Conservation (phyloP, 768 basidiomycete species). For the Russula sp. region DNA sequence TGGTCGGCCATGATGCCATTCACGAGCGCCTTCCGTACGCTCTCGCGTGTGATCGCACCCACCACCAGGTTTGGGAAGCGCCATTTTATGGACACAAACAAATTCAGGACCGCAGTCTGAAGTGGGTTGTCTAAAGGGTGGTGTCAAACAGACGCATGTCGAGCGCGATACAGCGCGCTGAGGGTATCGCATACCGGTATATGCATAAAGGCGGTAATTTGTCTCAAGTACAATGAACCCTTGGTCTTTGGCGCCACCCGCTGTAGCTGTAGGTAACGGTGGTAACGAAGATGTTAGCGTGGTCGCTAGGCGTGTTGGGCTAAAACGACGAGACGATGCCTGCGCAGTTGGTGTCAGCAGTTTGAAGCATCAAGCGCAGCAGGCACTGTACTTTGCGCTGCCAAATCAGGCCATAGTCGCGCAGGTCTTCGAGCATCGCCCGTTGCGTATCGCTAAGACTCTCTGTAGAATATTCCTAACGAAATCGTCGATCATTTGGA, state of each 20-base stretch:
- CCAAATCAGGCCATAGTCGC: constrained; percentile 93
- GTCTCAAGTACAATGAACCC: constrained; percentile 97
- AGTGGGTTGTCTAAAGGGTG: constrained; percentile 76
- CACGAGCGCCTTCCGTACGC: constrained; percentile 87
- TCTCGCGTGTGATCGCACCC: constrained; percentile 91
- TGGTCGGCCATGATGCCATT: constrained; percentile 98
- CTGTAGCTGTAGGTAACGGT: constrained; percentile 62
- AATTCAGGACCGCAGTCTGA: constrained; percentile 91
- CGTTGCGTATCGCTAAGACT: constrained; percentile 73
- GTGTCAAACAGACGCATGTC: constrained; percentile 15
- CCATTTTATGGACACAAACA: constrained; percentile 89
- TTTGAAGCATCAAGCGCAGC: background rate
- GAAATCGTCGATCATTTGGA: constrained; percentile 15
- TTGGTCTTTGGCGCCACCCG: constrained; percentile 60
- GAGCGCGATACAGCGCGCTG: background rate
- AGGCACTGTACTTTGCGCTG: constrained; percentile 59
- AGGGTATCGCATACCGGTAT: constrained; percentile 66
- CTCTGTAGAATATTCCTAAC: constrained; percentile 86
- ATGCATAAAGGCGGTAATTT: constrained; percentile 97
- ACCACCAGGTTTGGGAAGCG: constrained; percentile 98
- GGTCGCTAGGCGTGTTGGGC: constrained; percentile 91
- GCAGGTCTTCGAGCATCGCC: constrained; percentile 87
- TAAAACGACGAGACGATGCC: constrained; percentile 79
- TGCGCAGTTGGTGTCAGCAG: constrained; percentile 33
- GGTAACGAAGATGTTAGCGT: constrained; percentile 91